Conservation (phyloP, 2,329 filamentous ascomycete genomes). For the Aspergillus calidoustus region DNA sequence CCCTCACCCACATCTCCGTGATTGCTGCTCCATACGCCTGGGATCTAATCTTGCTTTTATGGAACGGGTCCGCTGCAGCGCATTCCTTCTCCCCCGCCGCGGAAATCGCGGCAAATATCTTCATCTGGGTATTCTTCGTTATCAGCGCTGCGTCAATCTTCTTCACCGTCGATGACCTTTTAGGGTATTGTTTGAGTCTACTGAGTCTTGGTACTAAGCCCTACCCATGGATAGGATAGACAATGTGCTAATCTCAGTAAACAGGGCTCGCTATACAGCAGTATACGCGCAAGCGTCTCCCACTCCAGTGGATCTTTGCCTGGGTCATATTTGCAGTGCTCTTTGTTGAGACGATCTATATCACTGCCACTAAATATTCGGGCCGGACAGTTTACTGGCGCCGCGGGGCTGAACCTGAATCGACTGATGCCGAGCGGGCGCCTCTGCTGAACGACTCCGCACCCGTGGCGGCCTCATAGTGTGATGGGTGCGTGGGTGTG, state of each 20-base stretch:
- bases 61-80: conserved; percentile 85
- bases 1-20: conserved; percentile 75
- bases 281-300: conserved; percentile 72
- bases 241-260: background rate
- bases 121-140: conserved; percentile 80
- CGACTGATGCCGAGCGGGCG: conserved; percentile 57
- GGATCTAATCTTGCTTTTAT: conserved; percentile 85
- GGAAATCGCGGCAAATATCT: conserved; percentile 82
- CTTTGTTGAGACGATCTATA: conserved; percentile 67
- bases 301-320: conserved; percentile 91
- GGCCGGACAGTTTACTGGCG: conserved; percentile 43
- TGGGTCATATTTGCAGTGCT: conserved; percentile 79
- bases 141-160: conserved; percentile 78
- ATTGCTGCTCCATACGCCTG: conserved; percentile 81
- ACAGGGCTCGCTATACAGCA: conserved; percentile 74
- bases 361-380: conserved; percentile 39
- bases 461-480: background rate
- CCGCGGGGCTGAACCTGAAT: conserved; percentile 39
- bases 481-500: no score
- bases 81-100: conserved; percentile 68
- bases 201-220: conserved; percentile 63
- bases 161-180: conserved; percentile 73
- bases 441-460: conserved; percentile 54
- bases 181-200: conserved; percentile 78
- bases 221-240: background rate